These are phyloP conservation scores for Parmelia sp. DNA, from an alignment of 495 filamentous ascomycete species.

Conservation along the genomic window DNA sequence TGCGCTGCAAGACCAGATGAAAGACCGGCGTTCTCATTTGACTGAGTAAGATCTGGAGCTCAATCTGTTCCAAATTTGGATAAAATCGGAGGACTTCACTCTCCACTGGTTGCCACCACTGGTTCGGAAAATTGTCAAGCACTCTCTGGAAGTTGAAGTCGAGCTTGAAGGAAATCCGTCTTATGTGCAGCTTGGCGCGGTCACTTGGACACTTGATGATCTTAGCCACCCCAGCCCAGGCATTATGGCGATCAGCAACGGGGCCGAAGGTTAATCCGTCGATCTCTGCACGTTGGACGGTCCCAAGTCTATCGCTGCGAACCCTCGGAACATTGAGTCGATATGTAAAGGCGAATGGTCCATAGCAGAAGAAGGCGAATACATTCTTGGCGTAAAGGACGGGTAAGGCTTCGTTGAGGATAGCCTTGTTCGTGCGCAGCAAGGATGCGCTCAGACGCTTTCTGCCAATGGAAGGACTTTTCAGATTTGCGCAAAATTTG, in stretches of 20 bases:
- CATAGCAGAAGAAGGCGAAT: neutral
- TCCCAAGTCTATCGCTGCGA: neutral
- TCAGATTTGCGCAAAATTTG: neutral
- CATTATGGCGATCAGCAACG: neutral
- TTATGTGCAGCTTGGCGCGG: neutral
- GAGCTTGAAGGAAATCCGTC: neutral
- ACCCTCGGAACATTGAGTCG: neutral
- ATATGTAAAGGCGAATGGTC: neutral
- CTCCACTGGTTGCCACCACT: neutral
- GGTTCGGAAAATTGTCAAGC: neutral
- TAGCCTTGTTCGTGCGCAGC: neutral
- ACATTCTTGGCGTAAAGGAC: neutral
- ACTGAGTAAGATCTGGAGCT: neutral
- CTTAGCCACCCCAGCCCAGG: neutral
- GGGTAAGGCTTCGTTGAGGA: neutral
- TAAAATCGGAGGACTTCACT: neutral
- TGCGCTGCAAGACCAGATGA: neutral
- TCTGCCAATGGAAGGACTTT: neutral
- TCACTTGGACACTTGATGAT: neutral
- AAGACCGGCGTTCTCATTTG: neutral
- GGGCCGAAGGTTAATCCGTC: neutral
- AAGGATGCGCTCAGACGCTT: neutral
- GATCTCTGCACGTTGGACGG: neutral
- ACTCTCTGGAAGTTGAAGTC: neutral
- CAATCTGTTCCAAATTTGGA: neutral